Percentiles rank a stretch among this genome's conserved stretches.
Evolutionary conservation across 805 yeast species (phyloP).

Genomic region (Metschnikowia bowlesiae): DNA sequence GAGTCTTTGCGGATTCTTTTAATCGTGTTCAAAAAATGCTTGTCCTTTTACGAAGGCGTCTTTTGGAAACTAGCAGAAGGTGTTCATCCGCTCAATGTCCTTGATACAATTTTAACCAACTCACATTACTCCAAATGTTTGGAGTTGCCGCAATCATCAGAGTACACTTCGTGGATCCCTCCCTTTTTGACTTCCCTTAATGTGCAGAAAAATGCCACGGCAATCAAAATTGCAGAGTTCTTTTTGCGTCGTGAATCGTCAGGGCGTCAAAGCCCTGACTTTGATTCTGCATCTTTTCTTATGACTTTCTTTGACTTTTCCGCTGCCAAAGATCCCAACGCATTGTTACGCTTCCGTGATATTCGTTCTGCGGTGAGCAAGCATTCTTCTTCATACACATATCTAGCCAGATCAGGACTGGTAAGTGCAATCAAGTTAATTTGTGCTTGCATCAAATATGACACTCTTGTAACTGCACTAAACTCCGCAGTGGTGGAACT

Average conservation of each 20-base stretch:
- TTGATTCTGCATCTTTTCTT: constrained; percentile 12
- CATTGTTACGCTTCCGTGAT: constrained; percentile 42
- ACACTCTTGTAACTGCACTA: constrained; percentile 12
- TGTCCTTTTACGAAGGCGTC: constrained; percentile 37
- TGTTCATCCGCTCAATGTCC: constrained; percentile 47
- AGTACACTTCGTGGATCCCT: constrained; percentile 45
- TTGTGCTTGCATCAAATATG: constrained; percentile 18
- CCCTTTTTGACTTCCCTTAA: constrained; percentile 42
- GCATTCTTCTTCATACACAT: constrained; percentile 30
- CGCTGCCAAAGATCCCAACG: constrained; percentile 17
- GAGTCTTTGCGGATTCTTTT: constrained; percentile 52
- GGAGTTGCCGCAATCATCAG: constrained; percentile 36
- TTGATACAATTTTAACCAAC: constrained; percentile 58
- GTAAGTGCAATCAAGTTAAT: constrained; percentile 4
- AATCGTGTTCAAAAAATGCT: constrained; percentile 44
- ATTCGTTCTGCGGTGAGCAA: constrained; percentile 46
- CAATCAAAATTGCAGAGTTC: constrained; percentile 47
- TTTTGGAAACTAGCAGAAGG: constrained; percentile 60
- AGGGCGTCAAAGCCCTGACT: not conserved
- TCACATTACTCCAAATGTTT: constrained; percentile 43
- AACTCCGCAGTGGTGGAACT: constrained; percentile 10
- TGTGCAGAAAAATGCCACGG: constrained; percentile 50
- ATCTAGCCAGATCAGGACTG: constrained; percentile 14
- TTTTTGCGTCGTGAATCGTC: constrained; percentile 29
- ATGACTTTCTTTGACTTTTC: constrained; percentile 17